Evolutionary conservation across 2,329 filamentous ascomycete genomes (phyloP), one percentile per base, ranked within the genome.

Genomic region (Anthostomella pinea): DNA sequence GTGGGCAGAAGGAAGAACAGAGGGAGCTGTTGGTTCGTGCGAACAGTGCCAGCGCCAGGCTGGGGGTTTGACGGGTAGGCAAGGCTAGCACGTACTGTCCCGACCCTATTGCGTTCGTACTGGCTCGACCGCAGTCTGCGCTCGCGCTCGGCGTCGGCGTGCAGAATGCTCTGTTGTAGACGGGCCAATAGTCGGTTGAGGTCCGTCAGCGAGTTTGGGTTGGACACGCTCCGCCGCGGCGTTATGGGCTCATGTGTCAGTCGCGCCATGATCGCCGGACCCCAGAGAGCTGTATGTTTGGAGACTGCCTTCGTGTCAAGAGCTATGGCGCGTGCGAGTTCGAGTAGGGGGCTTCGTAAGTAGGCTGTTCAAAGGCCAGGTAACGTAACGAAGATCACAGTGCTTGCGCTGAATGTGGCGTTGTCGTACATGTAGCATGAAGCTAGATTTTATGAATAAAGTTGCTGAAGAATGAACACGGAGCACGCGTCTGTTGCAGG

Each of bases 181-280:
- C 84, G 79, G 33, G 66, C 64, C 5, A 90, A 73, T 32, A 89
- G 68, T 23, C 81, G 75, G 26, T 70, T 75, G 13, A 90, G 72
- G 52, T 86, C 73, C 17, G 64, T 53, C 24, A 67, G 57, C 9
- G 63, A 60, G 48, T 70, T 64, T 13, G 56, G 40, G 30, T 52
- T 54, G 31, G 54, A 53, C 34, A 46, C 53, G 33, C 40, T 49
- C 30, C 49, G 46, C n/a, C 43, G 47, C 11, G 53, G 48, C 9
- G 54, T 53, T 32, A 54, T 46, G 30, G 57, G 57, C 21, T 36
- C 55, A 22, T 60, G 57, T 6, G 51, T 54, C 25, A 60, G 46
- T 35, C 58, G 51, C 35, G 55, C 58, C 58, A 60, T 60, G 25
- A 20, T 30, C 17, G 11, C 10, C n/a, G n/a, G n/a, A n/a, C n/a